Percentiles rank a stretch among this genome's conserved stretches.
Evolutionary conservation across 2,329 filamentous ascomycete species (phyloP).

Genomic region (Colletotrichum lupini): DNA sequence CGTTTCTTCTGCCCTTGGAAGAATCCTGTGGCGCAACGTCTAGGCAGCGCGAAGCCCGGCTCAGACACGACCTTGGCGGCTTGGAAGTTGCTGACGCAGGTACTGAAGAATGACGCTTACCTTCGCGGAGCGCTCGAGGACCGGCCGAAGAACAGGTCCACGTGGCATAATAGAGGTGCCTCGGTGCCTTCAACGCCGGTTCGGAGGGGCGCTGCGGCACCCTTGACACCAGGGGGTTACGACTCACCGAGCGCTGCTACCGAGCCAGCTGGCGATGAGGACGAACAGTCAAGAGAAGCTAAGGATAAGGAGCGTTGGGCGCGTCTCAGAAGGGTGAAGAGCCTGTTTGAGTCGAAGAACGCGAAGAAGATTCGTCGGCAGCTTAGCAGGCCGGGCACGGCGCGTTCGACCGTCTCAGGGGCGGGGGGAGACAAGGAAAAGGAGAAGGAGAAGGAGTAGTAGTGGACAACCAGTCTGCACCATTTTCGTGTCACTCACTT

Average conservation of each 20-base stretch:
- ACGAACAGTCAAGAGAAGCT: constrained; percentile 58
- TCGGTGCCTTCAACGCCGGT: constrained; percentile 31
- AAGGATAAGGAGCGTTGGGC: constrained; percentile 81
- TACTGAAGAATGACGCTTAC: constrained; percentile 69
- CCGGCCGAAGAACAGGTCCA: constrained; percentile 34
- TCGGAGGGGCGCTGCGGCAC: constrained; percentile 24
- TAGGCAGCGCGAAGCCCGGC: constrained; percentile 45
- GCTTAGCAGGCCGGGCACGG: constrained; percentile 55
- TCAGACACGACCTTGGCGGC: constrained; percentile 55
- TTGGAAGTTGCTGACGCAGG: constrained; percentile 66
- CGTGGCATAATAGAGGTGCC: constrained; percentile 24
- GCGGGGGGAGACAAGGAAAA: neutral
- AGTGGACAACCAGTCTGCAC: neutral
- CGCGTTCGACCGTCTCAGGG: constrained; percentile 44
- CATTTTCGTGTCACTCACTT: constrained; percentile 1
- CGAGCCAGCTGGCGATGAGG: constrained; percentile 48
- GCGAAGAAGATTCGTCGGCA: constrained; percentile 62
- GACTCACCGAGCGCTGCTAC: constrained; percentile 36
- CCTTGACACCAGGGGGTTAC: constrained; percentile 29
- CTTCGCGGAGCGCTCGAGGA: constrained; percentile 49
- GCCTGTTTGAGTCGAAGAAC: constrained; percentile 74
- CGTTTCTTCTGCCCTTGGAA: constrained; percentile 88
- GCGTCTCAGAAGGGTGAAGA: constrained; percentile 77
- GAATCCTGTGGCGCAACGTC: constrained; percentile 70
- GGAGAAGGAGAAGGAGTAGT: constrained; percentile 17